These are phyloP conservation scores for Tetracladium setigerum DNA, from an alignment of 495 filamentous ascomycete species.

Conservation along the genomic window DNA sequence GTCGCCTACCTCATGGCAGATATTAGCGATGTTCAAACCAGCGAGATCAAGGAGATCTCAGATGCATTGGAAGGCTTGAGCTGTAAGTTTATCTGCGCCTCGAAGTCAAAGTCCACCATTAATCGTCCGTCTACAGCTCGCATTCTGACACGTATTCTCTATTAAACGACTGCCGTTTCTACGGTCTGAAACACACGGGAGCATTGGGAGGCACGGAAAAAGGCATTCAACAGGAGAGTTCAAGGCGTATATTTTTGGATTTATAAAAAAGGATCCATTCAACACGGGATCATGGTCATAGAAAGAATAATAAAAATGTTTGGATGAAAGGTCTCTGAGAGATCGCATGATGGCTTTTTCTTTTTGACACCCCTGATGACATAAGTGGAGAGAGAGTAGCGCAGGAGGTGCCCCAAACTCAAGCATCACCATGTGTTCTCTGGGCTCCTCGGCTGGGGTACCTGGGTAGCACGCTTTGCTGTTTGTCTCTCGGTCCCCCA, in stretches of 20 bases:
- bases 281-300: conserved; percentile 7
- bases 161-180: conserved; percentile 41
- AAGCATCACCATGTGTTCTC: no score
- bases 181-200: neutral
- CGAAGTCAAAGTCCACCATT: conserved; percentile 3
- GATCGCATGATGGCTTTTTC: neutral
- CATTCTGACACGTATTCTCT: conserved; percentile 82
- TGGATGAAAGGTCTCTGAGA: no score
- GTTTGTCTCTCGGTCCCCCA: no score
- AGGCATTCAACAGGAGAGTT: conserved; percentile 20
- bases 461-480: no score
- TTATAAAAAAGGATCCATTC: conserved; percentile 8
- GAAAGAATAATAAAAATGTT: neutral
- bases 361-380: neutral
- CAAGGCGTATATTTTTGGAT: conserved; percentile 8
- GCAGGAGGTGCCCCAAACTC: neutral
- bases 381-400: neutral
- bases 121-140: conserved; percentile 44
- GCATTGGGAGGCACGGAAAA: neutral
- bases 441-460: no score
- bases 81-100: conserved; percentile 47
- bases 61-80: conserved; percentile 72
- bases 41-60: conserved; percentile 78
- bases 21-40: conserved; percentile 73
- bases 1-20: conserved; percentile 97